Percentiles rank a stretch among this genome's conserved stretches.
Evolutionary conservation across 148 eudicot genomes (phyloP).

Genomic region (Vaccinium corymbosum): DNA sequence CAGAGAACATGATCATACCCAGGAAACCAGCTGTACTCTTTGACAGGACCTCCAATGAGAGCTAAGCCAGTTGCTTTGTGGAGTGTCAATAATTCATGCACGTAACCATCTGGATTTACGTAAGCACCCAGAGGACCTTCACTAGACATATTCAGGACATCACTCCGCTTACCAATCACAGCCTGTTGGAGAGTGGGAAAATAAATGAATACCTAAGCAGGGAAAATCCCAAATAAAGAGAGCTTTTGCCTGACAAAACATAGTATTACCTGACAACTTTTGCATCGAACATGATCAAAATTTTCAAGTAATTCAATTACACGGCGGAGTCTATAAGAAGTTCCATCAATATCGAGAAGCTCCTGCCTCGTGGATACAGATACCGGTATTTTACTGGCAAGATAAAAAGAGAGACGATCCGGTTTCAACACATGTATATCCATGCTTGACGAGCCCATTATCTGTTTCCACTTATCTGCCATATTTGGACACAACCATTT

Average conservation of each 20-base stretch:
- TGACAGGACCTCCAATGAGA: constrained; percentile 55
- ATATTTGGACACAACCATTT: constrained; percentile 6
- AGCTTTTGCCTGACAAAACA: neutral
- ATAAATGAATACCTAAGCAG: neutral
- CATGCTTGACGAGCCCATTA: constrained; percentile 74
- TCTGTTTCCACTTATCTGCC: constrained; percentile 92
- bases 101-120: constrained; percentile 72
- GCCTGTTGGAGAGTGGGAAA: constrained; percentile 32
- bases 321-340: constrained; percentile 73
- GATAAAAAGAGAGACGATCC: constrained; percentile 67
- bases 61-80: constrained; percentile 61
- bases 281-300: constrained; percentile 76
- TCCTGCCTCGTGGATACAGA: constrained; percentile 93
- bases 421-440: constrained; percentile 67
- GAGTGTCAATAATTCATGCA: constrained; percentile 85
- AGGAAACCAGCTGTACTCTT: constrained; percentile 96
- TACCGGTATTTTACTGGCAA: constrained; percentile 89
- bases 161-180: constrained; percentile 63
- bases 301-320: constrained; percentile 88
- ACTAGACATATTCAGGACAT: constrained; percentile 88
- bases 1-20: constrained; percentile 47
- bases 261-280: constrained; percentile 66
- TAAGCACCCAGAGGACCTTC: constrained; percentile 97
- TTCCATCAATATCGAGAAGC: constrained; percentile 90
- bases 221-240: neutral